phyloP scores from a whole-genome alignment of 2,329 filamentous ascomycete genomes.

The Pestalotiopsis sp. region DNA sequence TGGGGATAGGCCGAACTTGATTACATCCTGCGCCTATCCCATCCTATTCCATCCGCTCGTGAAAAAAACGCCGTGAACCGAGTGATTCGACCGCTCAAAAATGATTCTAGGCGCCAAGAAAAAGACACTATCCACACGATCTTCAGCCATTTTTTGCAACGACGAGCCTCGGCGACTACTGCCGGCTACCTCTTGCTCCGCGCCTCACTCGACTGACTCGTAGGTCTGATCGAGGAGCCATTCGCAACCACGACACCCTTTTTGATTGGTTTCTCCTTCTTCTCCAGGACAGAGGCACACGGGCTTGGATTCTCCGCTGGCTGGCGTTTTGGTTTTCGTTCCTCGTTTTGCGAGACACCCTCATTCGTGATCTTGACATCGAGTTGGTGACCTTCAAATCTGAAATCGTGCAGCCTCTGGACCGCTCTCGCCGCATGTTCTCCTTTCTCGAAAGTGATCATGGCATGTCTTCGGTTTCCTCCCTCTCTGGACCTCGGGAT shows the following conservation, averaged over 20 bases:
- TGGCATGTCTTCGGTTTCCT: conserved; percentile 28
- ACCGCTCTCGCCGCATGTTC: conserved; percentile 27
- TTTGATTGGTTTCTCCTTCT: conserved; percentile 13
- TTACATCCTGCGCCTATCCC: too few relatives aligned
- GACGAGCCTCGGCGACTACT: background rate
- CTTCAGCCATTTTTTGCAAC: too few relatives aligned
- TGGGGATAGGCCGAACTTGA: too few relatives aligned
- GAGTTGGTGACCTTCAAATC: conserved; percentile 27
- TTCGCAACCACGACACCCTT: conserved; percentile 16
- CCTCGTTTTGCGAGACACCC: conserved; percentile 27
- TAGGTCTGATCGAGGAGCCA: conserved; percentile 12
- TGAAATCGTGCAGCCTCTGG: conserved; percentile 27
- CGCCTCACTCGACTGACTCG: background rate
- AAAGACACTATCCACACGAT: too few relatives aligned
- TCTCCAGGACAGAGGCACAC: conserved; percentile 1
- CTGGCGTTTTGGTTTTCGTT: conserved; percentile 9
- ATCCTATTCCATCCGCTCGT: too few relatives aligned
- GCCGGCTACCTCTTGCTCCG: background rate
- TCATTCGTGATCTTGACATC: conserved; percentile 29
- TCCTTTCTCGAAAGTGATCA: conserved; percentile 28
- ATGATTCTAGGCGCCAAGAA: too few relatives aligned
- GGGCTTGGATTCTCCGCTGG: conserved; percentile 16
- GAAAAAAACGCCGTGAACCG: too few relatives aligned
- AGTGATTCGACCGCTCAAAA: too few relatives aligned
- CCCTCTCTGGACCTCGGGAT: conserved; percentile 24